These are phyloP conservation scores for Vigna trinervia DNA, from an alignment of 306 rosid species.

Conservation along the genomic window DNA sequence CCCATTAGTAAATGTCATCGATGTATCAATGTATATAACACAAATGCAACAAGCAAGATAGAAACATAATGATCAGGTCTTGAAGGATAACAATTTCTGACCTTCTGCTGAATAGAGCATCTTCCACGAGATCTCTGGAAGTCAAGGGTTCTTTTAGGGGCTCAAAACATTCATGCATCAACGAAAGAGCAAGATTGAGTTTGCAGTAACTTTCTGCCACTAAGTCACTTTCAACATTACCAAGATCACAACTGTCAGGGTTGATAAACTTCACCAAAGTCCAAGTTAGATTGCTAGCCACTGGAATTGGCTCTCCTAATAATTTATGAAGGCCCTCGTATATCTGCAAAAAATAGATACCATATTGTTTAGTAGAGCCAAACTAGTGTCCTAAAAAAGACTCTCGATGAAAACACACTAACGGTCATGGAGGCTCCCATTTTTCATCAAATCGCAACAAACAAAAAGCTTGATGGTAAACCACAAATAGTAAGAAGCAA, in stretches of 20 bases:
- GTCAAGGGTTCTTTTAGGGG: conserved; percentile 74
- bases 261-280: conserved; percentile 58
- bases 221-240: conserved; percentile 39
- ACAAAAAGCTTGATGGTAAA: not conserved
- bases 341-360: conserved; percentile 61
- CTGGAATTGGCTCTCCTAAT: conserved; percentile 60
- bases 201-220: conserved; percentile 63
- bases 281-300: conserved; percentile 78
- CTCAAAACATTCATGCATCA: conserved; percentile 93
- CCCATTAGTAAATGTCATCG: not conserved
- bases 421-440: not conserved
- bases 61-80: conserved; percentile 25
- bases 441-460: not conserved
- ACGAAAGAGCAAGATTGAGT: conserved; percentile 75
- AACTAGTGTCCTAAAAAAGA: not conserved
- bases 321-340: conserved; percentile 55
- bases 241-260: conserved; percentile 40
- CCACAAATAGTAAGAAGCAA: conserved; percentile 22
- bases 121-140: conserved; percentile 68
- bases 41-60: conserved; percentile 16
- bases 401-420: not conserved
- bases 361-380: conserved; percentile 26
- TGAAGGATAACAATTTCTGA: conserved; percentile 48
- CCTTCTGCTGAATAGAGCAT: conserved; percentile 76
- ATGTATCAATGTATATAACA: conserved; percentile 3